These are phyloP conservation scores for Papilionanthe hybrid DNA, from an alignment of 116 monocot species.

Conservation along the genomic window DNA sequence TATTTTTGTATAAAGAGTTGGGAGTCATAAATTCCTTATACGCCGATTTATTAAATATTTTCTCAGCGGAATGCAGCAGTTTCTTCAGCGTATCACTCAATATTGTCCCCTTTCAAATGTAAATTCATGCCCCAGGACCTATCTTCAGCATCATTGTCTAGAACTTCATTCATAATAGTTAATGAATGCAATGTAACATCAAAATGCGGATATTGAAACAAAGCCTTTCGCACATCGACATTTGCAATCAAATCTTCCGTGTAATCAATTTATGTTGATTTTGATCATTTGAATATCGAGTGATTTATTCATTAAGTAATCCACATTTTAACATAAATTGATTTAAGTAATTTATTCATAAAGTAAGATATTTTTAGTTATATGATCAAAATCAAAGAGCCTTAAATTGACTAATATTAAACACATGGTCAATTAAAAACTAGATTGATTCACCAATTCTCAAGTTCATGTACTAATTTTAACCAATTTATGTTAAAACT, in stretches of 20 bases:
- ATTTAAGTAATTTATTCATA: too few species aligned
- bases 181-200: conserved; percentile 42
- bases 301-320: too few species aligned
- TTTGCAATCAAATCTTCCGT: conserved; percentile 50
- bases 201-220: conserved; percentile 46
- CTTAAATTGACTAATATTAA: too few species aligned
- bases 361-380: too few species aligned
- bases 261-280: too few species aligned
- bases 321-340: too few species aligned
- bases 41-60: conserved; percentile 18
- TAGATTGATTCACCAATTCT: too few species aligned
- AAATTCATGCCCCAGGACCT: not conserved
- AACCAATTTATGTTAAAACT: too few species aligned
- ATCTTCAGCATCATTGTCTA: not conserved
- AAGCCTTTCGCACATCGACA: conserved; percentile 29
- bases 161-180: conserved; percentile 11
- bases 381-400: too few species aligned
- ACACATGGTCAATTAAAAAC: too few species aligned
- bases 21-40: conserved; percentile 7
- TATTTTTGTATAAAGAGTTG: conserved; percentile 2
- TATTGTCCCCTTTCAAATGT: conserved; percentile 8
- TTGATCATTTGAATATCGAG: too few species aligned
- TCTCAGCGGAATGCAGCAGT: conserved; percentile 34
- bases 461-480: too few species aligned
- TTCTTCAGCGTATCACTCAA: conserved; percentile 29